These are phyloP conservation scores for Tylopilus orsonianus DNA, from an alignment of 1,284 basidiomycete species.

Conservation along the genomic window DNA sequence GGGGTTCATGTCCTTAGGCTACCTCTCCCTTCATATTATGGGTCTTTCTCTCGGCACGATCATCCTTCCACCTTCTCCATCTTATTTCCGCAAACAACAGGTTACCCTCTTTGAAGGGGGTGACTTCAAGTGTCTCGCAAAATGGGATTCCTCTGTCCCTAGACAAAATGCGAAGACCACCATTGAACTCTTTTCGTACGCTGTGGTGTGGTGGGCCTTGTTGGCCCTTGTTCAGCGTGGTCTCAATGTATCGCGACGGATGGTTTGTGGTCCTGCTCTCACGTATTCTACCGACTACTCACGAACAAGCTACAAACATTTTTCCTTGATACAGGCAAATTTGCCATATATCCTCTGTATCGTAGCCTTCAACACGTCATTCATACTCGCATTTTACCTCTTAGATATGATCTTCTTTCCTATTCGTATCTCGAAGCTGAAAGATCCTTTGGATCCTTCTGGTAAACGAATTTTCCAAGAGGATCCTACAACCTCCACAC, in stretches of 20 bases:
- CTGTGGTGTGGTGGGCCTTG: constrained; percentile 75
- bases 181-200: constrained; percentile 76
- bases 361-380: constrained; percentile 85
- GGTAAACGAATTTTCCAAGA: constrained; percentile 34
- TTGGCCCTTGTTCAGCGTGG: constrained; percentile 45
- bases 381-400: constrained; percentile 79
- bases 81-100: constrained; percentile 60
- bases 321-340: constrained; percentile 63
- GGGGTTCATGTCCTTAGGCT: constrained; percentile 54
- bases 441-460: constrained; percentile 30
- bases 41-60: constrained; percentile 84
- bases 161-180: constrained; percentile 70
- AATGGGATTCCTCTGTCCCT: constrained; percentile 25
- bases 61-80: constrained; percentile 76
- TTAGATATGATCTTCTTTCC: constrained; percentile 74
- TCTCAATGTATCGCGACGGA: constrained; percentile 67
- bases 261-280: constrained; percentile 51
- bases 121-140: constrained; percentile 13
- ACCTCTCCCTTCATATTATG: constrained; percentile 86
- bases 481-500: constrained; percentile 20
- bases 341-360: constrained; percentile 89
- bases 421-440: constrained; percentile 34
- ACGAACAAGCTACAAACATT: neutral
- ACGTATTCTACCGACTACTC: neutral
- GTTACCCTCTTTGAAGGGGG: constrained; percentile 9